phyloP scores from a whole-genome alignment of 2,329 filamentous ascomycete genomes.

The Orbilia oligospora region DNA sequence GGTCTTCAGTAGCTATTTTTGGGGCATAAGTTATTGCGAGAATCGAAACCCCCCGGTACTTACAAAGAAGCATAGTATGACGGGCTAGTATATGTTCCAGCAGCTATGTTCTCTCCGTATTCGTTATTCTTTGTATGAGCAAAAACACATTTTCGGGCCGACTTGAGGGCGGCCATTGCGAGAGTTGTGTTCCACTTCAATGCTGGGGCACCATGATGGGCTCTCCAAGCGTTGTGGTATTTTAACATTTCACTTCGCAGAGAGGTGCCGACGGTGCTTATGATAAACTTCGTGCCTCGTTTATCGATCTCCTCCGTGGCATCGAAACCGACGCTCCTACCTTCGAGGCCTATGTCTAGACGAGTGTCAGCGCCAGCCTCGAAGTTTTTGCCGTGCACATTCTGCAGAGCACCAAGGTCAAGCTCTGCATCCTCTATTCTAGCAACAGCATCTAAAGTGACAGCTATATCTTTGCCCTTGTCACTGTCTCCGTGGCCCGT shows the following conservation, averaged over 20 bases:
- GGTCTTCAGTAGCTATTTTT: not conserved
- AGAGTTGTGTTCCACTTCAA: slow-evolving; percentile 34
- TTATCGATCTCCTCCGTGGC: not conserved
- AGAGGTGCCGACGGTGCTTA: not conserved
- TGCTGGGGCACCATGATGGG: slow-evolving; percentile 28
- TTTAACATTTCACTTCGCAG: slow-evolving; percentile 34
- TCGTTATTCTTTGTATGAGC: slow-evolving; percentile 42
- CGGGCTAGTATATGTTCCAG: slow-evolving; percentile 44
- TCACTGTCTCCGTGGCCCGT: not conserved
- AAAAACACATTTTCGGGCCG: slow-evolving; percentile 41
- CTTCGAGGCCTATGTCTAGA: not conserved
- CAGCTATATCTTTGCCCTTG: not conserved
- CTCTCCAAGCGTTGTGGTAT: slow-evolving; percentile 49
- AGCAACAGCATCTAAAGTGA: not conserved
- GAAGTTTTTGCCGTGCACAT: not conserved
- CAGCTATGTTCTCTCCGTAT: slow-evolving; percentile 56
- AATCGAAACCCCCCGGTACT: not conserved
- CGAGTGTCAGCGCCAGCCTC: not conserved
- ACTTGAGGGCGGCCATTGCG: slow-evolving; percentile 25
- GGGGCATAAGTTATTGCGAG: too few relatives aligned
- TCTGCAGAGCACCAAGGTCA: not conserved
- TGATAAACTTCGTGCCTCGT: not conserved
- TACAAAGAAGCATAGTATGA: slow-evolving; percentile 43
- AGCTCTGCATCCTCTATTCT: not conserved
- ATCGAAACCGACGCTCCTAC: not conserved